These are phyloP conservation scores for Boletus pseudo-olivaceus DNA, from an alignment of 768 basidiomycete genomes.

Conservation along the genomic window DNA sequence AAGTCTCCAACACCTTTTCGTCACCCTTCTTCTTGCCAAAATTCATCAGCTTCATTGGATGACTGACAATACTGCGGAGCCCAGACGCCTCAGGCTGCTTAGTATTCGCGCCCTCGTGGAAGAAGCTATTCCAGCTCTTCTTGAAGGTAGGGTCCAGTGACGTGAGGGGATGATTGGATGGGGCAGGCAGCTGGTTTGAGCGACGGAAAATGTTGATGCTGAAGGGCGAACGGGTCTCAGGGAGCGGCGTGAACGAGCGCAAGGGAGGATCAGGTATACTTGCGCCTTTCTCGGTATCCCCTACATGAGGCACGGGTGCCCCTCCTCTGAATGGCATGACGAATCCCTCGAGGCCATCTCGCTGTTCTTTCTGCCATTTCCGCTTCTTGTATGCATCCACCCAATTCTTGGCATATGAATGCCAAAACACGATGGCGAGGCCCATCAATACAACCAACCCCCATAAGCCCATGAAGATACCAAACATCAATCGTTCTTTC, in stretches of 20 bases:
- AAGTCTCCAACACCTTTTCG: conserved; percentile 25
- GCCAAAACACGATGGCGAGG: conserved; percentile 65
- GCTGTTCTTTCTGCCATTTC: conserved; percentile 52
- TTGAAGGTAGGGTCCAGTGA: conserved; percentile 31
- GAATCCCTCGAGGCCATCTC: conserved; percentile 45
- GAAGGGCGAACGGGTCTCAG: conserved; percentile 32
- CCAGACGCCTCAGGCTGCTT: conserved; percentile 25
- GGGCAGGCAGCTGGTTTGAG: conserved; percentile 32
- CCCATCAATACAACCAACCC: conserved; percentile 79
- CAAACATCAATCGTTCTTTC: conserved; percentile 83
- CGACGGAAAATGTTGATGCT: conserved; percentile 37
- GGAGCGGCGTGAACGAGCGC: conserved; percentile 51
- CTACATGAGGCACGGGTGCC: conserved; percentile 15
- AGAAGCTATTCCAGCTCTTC: conserved; percentile 46
- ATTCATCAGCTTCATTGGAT: conserved; percentile 42
- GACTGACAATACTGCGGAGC: conserved; percentile 24
- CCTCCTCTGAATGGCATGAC: conserved; percentile 23
- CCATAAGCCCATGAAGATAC: conserved; percentile 83
- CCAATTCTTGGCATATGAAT: conserved; percentile 53
- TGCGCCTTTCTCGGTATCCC: conserved; percentile 25
- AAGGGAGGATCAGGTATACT: conserved; percentile 27
- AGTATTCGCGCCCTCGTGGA: conserved; percentile 27
- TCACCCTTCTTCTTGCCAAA: conserved; percentile 40
- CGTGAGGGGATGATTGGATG: conserved; percentile 24
- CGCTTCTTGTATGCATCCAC: conserved; percentile 46